phyloP scores from a whole-genome alignment of 306 rosid genomes.

The Carpinus viminea region DNA sequence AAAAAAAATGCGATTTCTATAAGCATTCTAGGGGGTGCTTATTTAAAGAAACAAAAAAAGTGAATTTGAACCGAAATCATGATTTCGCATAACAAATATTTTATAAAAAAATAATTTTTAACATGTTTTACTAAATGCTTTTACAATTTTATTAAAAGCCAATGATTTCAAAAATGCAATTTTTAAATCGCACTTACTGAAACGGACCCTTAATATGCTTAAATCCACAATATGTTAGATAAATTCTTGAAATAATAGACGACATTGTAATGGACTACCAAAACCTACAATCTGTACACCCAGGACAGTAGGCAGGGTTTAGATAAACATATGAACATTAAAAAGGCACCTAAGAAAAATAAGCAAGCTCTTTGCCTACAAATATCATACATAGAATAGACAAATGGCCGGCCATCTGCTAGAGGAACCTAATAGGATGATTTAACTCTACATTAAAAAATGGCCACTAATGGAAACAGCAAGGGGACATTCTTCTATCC shows the following conservation, averaged over 20 bases:
- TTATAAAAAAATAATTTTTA: no score
- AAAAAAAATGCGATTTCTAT: no score
- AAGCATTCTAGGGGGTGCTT: no score
- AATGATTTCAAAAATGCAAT: no score
- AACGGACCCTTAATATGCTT: background rate
- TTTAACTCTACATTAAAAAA: background rate
- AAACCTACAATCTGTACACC: background rate
- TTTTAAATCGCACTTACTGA: no score
- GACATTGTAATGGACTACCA: background rate
- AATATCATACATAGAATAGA: slow-evolving; percentile 20
- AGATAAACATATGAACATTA: background rate
- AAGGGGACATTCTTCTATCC: background rate
- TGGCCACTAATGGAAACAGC: background rate
- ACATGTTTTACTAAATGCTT: no score
- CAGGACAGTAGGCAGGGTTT: background rate
- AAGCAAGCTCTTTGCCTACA: background rate
- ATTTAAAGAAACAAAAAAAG: no score
- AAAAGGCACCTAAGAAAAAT: no score
- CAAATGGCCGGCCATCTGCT: slow-evolving; percentile 20
- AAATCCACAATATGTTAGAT: background rate
- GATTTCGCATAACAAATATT: no score
- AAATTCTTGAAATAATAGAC: background rate
- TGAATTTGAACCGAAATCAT: no score
- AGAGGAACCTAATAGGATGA: background rate
- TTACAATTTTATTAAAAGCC: no score